Conservation (phyloP, 305 asterid species). For the Fraxinus sp. region DNA sequence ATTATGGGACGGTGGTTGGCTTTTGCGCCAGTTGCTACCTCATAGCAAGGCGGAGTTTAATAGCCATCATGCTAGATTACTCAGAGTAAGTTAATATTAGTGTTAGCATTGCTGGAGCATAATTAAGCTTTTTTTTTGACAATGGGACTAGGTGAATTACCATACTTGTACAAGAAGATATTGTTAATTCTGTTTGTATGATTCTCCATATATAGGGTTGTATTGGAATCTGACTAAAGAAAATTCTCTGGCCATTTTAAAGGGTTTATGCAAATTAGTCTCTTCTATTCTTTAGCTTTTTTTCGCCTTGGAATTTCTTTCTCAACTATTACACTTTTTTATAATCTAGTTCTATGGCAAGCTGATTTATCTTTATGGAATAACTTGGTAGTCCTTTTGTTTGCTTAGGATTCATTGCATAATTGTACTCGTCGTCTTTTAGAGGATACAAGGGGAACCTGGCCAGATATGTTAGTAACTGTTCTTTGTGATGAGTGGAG, state of each 20-base stretch:
- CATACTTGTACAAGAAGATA: conserved; percentile 6
- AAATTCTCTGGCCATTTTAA: conserved; percentile 19
- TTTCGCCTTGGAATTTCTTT: not conserved
- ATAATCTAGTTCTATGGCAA: conserved; percentile 12
- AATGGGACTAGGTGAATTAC: conserved; percentile 3
- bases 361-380: conserved; percentile 18
- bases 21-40: conserved; percentile 91
- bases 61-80: conserved; percentile 62
- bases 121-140: not conserved
- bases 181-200: conserved; percentile 16
- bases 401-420: conserved; percentile 62
- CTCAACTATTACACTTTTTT: conserved; percentile 16
- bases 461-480: conserved; percentile 73
- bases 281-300: not conserved
- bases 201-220: conserved; percentile 5
- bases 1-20: conserved; percentile 99
- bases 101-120: not conserved
- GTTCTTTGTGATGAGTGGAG: conserved; percentile 89
- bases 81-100: conserved; percentile 54
- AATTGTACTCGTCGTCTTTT: conserved; percentile 51
- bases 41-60: conserved; percentile 75
- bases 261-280: conserved; percentile 2
- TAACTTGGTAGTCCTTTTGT: conserved; percentile 26
- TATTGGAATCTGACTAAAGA: conserved; percentile 19
- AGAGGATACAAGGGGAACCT: conserved; percentile 78